Evolutionary conservation across 2,329 filamentous ascomycete genomes (phyloP).

Genomic region (Proliferodiscus dingleyae): DNA sequence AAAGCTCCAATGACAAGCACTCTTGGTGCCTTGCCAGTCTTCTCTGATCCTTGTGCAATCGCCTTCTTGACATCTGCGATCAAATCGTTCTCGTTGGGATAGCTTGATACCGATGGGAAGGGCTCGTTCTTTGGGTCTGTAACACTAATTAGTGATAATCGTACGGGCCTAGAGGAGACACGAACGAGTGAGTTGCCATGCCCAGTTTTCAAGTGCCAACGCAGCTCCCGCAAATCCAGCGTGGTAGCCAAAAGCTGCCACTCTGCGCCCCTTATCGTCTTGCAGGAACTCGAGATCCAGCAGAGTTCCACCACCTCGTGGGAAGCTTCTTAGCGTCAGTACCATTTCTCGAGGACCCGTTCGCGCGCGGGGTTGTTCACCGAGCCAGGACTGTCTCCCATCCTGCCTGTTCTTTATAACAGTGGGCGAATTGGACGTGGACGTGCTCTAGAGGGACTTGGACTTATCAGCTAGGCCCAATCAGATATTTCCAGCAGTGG

Average conservation of each 20-base stretch:
- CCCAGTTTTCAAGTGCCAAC: slow-evolving; percentile 74
- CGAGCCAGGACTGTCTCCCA: slow-evolving; percentile 76
- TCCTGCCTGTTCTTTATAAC: slow-evolving; percentile 70
- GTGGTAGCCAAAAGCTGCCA: slow-evolving; percentile 59
- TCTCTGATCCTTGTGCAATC: slow-evolving; percentile 60
- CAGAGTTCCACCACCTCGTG: slow-evolving; percentile 69
- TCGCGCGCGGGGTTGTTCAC: too few relatives aligned
- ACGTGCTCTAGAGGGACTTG: slow-evolving; percentile 64
- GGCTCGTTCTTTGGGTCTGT: slow-evolving; percentile 58
- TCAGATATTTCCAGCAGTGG: too few relatives aligned
- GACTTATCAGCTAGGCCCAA: too few relatives aligned
- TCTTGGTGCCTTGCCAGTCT: slow-evolving; percentile 62
- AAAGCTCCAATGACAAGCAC: slow-evolving; percentile 80
- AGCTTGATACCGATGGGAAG: slow-evolving; percentile 62
- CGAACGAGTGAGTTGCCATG: slow-evolving; percentile 73
- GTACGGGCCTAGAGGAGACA: too few relatives aligned
- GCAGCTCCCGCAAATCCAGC: slow-evolving; percentile 72
- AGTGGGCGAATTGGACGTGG: slow-evolving; percentile 68
- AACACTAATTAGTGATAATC: too few relatives aligned
- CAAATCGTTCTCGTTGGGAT: slow-evolving; percentile 69
- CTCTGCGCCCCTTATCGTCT: slow-evolving; percentile 64
- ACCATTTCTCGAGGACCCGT: too few relatives aligned
- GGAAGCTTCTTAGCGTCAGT: too few relatives aligned
- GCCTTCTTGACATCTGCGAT: slow-evolving; percentile 69
- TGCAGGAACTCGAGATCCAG: slow-evolving; percentile 84